phyloP scores from a whole-genome alignment of 345 rosid species.

The Citrus mangshanensis region DNA sequence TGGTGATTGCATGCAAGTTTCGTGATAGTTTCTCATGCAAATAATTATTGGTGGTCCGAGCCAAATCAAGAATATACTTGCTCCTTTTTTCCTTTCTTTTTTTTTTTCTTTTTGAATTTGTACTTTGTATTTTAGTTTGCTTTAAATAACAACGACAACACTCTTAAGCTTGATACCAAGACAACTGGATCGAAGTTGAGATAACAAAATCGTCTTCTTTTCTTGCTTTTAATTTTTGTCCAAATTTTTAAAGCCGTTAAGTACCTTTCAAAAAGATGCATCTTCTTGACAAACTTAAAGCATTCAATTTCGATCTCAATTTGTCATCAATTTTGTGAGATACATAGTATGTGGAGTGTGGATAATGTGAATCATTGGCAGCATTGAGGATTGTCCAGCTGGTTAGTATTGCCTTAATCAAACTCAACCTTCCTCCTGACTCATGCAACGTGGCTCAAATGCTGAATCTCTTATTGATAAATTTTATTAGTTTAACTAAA shows the following conservation, averaged over 20 bases:
- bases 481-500: too few relatives aligned
- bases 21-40: background rate
- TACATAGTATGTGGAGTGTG: too few relatives aligned
- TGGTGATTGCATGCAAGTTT: background rate
- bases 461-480: too few relatives aligned
- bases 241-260: background rate
- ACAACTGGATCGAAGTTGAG: background rate
- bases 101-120: background rate
- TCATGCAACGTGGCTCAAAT: too few relatives aligned
- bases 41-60: background rate
- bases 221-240: background rate
- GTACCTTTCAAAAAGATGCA: constrained; percentile 3
- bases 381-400: too few relatives aligned
- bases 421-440: too few relatives aligned
- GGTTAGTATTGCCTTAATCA: too few relatives aligned
- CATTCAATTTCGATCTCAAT: constrained; percentile 3
- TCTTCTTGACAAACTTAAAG: background rate
- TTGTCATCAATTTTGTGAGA: background rate
- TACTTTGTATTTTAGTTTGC: background rate
- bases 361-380: too few relatives aligned
- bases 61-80: too few relatives aligned
- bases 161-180: background rate
- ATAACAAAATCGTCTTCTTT: constrained; percentile 1
- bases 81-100: background rate
- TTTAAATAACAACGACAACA: background rate